phyloP scores from a whole-genome alignment of 139 green algal genomes.

The Penium margaritaceum region DNA sequence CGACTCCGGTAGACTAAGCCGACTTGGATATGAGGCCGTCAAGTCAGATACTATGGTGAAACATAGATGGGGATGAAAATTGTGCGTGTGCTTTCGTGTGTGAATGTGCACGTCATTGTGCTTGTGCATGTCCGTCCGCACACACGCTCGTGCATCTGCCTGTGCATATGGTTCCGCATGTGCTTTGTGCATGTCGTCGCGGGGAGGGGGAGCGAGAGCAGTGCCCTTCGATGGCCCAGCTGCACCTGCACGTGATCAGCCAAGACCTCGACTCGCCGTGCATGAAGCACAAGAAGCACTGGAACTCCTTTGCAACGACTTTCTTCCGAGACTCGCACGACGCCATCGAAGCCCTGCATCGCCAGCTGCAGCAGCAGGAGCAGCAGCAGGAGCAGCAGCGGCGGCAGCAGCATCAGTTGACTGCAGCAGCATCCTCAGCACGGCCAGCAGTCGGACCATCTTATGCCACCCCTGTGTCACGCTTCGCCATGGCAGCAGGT shows the following conservation, averaged over 20 bases:
- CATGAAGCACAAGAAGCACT: conserved; percentile 80
- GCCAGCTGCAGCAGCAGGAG: background rate
- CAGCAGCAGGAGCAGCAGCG: conserved; percentile 5
- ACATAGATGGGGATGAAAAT: background rate
- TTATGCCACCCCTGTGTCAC: too few relatives aligned
- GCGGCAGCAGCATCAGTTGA: too few relatives aligned
- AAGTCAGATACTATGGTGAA: background rate
- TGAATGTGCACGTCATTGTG: background rate
- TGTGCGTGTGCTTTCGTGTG: background rate
- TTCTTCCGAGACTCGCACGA: conserved; percentile 55
- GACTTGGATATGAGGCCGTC: conserved; percentile 66
- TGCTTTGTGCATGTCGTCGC: background rate
- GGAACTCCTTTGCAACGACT: conserved; percentile 64
- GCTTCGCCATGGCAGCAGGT: too few relatives aligned
- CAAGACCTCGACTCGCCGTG: conserved; percentile 53
- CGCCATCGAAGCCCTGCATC: conserved; percentile 8
- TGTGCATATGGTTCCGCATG: background rate
- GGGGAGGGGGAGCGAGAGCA: conserved; percentile 6
- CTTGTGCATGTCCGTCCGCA: background rate
- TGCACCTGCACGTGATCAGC: conserved; percentile 80
- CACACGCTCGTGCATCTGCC: background rate
- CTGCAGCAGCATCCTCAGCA: too few relatives aligned
- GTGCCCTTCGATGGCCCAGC: conserved; percentile 69
- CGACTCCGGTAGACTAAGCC: too few relatives aligned
- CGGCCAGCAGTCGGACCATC: too few relatives aligned